Evolutionary conservation across 192 early-diverging fungal genomes (phyloP), one percentile per base, ranked within the genome.

Genomic region (Endogone sp.): DNA sequence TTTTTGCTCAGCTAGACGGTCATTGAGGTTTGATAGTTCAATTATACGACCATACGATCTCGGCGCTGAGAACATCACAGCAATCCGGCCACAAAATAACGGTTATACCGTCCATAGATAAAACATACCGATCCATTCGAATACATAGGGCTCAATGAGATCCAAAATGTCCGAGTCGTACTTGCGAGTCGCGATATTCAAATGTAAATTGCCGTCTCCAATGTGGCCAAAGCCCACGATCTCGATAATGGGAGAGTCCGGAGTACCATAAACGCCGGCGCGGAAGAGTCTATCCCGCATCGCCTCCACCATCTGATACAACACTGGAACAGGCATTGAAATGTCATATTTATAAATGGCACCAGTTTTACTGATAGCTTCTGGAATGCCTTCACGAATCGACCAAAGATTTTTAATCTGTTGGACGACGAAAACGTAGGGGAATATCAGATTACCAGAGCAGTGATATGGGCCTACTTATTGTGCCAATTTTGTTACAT

Each of bases 341-440:
- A 99, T 87, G 72, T 99, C 98, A 78, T 98, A 99, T 79, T 98
- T 98, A 82, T 93, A 96, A 22, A 91, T 91, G 2, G 93, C 87
- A 4, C 96, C 94, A 6, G 91, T 91, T 73, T 93, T 94, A 13
- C 86, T 88, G 27, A 90, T 84, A 3, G 95, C 93, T 77, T 97
- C 98, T 13, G 98, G 91, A 60, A 99, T 96, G 58, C 89, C 88
- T 76, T 99, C 98, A 60, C 98, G 89, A 70, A 99, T 90, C 32
- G 81, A 71, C 98, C 98, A 99, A 65, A 99, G 78, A 58, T 75
- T 84, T 0, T 74, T 71, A 25, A 90, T 86, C 73, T 99, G 22
- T 10, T 23, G 6, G 59, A 21, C 59, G 16, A n/a, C n/a, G n/a
- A n/a, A n/a, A n/a, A n/a, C n/a, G n/a, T n/a, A n/a, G n/a, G n/a